phyloP scores from a whole-genome alignment of 139 green algal species.

The Haematococcus lacustris region DNA sequence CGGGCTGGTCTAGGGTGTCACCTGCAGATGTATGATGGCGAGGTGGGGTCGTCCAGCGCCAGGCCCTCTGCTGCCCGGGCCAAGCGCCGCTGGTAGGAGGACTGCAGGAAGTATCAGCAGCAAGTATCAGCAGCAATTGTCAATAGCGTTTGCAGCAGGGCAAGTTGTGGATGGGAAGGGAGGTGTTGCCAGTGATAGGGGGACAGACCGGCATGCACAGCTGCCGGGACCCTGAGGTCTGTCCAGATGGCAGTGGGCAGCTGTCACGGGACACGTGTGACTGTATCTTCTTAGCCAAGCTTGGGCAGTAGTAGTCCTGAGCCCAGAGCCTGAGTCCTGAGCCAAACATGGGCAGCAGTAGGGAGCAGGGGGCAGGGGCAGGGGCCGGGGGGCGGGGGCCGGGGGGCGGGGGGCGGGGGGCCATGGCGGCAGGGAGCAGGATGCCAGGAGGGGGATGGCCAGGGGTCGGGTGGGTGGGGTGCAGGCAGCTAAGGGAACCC shows the following conservation, averaged over 20 bases:
- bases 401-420: too few relatives aligned
- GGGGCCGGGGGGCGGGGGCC: too few relatives aligned
- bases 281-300: too few relatives aligned
- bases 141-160: not conserved
- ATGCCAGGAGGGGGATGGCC: too few relatives aligned
- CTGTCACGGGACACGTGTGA: not conserved
- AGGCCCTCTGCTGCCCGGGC: not conserved
- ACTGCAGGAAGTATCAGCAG: not conserved
- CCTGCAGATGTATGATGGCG: not conserved
- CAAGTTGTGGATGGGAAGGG: not conserved
- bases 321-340: not conserved
- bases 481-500: not conserved
- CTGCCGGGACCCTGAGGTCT: not conserved
- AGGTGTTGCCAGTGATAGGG: not conserved
- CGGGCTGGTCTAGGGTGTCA: too few relatives aligned
- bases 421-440: too few relatives aligned
- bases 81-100: not conserved
- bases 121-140: not conserved
- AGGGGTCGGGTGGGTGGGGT: too few relatives aligned
- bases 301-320: not conserved
- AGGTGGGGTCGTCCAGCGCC: not conserved
- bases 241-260: not conserved
- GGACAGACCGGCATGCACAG: not conserved
- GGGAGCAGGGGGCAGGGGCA: not conserved
- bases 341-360: not conserved